Percentiles rank a stretch among this genome's conserved stretches.
Evolutionary conservation across 139 green algal species (phyloP).

Genomic region (Trebouxia sp.): DNA sequence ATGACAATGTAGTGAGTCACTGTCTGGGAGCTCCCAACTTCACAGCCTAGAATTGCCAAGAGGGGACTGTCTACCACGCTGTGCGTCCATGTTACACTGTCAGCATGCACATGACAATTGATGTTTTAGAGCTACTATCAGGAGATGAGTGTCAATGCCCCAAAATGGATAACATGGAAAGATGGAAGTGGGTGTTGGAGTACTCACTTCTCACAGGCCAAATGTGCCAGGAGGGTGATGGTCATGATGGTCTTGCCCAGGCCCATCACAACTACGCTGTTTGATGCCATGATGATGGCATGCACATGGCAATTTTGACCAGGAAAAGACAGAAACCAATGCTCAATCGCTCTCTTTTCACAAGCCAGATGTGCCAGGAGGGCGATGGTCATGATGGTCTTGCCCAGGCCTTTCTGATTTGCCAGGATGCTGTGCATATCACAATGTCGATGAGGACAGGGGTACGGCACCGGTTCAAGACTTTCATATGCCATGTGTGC

Average conservation of each 20-base stretch:
- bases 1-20: too few species aligned
- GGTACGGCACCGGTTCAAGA: too few species aligned
- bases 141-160: too few species aligned
- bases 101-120: not conserved
- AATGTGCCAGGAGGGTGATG: slow-evolving; percentile 88
- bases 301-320: not conserved
- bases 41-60: slow-evolving; percentile 87
- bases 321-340: too few species aligned
- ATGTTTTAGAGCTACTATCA: too few species aligned
- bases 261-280: slow-evolving; percentile 90
- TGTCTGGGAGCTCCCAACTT: too few species aligned
- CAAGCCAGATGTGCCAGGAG: slow-evolving; percentile 90
- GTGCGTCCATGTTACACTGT: too few species aligned
- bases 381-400: slow-evolving; percentile 95
- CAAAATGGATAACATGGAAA: too few species aligned
- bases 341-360: slow-evolving; percentile 73
- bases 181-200: too few species aligned
- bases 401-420: slow-evolving; percentile 90
- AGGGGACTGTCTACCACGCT: slow-evolving; percentile 94
- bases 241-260: slow-evolving; percentile 97
- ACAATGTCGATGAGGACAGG: too few species aligned
- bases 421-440: slow-evolving; percentile 98
- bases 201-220: slow-evolving; percentile 82
- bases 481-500: too few species aligned
- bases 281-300: too few species aligned